These are phyloP conservation scores for Leptographium lundbergii DNA, from an alignment of 2,329 filamentous ascomycete species.

Conservation along the genomic window DNA sequence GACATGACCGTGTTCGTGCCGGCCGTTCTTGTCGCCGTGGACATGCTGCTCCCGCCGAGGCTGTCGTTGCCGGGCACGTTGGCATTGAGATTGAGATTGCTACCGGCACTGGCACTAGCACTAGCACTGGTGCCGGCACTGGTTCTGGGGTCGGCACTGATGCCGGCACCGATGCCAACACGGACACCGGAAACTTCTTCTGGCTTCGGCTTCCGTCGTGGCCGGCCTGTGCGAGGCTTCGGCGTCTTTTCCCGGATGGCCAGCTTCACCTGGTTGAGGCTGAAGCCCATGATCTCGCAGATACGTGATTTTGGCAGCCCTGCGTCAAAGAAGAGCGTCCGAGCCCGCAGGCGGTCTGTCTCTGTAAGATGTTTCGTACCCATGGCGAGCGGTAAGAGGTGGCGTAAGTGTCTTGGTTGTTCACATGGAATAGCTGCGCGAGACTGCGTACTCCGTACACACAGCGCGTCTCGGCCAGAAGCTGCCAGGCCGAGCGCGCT, in stretches of 20 bases:
- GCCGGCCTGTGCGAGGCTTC: constrained; percentile 9
- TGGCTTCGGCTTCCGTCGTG: constrained; percentile 4
- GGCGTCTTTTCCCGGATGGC: constrained; percentile 14
- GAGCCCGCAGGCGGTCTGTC: constrained; percentile 11
- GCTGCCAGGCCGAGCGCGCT: background rate
- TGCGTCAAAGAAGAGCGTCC: constrained; percentile 11
- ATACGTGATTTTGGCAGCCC: constrained; percentile 11
- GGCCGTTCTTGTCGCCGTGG: background rate
- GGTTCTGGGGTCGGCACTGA: background rate
- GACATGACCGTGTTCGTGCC: background rate
- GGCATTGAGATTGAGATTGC: no score
- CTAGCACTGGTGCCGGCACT: background rate
- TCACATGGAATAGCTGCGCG: background rate
- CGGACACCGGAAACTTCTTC: background rate
- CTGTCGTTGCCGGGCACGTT: background rate
- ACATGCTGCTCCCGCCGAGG: background rate
- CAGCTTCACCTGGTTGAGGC: constrained; percentile 11
- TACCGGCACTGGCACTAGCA: background rate
- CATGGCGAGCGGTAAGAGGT: constrained; percentile 1
- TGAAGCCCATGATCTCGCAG: constrained; percentile 12
- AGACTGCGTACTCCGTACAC: background rate
- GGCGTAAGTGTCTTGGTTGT: background rate
- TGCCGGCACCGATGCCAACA: background rate
- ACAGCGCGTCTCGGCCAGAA: background rate
- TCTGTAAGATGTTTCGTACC: constrained; percentile 14